Conservation (phyloP, 768 basidiomycete species). For the Macrocybe gigantea region DNA sequence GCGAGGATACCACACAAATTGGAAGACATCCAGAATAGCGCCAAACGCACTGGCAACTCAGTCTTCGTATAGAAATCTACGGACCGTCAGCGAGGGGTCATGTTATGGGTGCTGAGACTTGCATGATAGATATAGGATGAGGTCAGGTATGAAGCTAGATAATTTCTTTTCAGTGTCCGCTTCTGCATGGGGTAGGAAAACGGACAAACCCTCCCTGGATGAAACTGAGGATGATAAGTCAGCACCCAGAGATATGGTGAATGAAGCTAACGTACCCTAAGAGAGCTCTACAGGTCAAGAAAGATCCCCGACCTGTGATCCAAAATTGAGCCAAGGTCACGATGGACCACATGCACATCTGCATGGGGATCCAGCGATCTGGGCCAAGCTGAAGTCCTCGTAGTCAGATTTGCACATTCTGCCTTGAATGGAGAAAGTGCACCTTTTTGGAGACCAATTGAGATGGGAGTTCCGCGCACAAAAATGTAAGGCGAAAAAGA, state of each 20-base stretch:
- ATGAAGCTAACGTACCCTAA: constrained; percentile 31
- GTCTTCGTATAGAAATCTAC: constrained; percentile 55
- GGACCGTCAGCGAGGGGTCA: neutral
- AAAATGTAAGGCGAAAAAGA: constrained; percentile 44
- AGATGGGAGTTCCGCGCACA: constrained; percentile 55
- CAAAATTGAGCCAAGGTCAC: constrained; percentile 50
- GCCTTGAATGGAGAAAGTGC: neutral
- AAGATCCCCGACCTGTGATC: constrained; percentile 45
- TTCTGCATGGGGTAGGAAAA: neutral
- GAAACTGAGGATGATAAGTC: constrained; percentile 15
- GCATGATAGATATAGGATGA: constrained; percentile 60
- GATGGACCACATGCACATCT: constrained; percentile 51
- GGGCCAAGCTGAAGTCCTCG: constrained; percentile 39
- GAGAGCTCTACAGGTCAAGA: constrained; percentile 42
- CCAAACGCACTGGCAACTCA: constrained; percentile 51
- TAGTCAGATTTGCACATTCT: neutral
- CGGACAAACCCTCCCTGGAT: constrained; percentile 40
- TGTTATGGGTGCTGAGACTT: constrained; percentile 9
- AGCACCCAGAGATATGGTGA: neutral
- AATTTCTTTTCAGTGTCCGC: too few species aligned
- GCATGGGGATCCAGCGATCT: constrained; percentile 58
- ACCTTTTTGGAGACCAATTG: constrained; percentile 58
- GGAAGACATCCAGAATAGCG: constrained; percentile 49
- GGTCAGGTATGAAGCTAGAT: constrained; percentile 48
- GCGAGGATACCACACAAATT: constrained; percentile 40